Evolutionary conservation across 2,329 filamentous ascomycete species (phyloP).

Genomic region (Pseudogymnoascus sp.): DNA sequence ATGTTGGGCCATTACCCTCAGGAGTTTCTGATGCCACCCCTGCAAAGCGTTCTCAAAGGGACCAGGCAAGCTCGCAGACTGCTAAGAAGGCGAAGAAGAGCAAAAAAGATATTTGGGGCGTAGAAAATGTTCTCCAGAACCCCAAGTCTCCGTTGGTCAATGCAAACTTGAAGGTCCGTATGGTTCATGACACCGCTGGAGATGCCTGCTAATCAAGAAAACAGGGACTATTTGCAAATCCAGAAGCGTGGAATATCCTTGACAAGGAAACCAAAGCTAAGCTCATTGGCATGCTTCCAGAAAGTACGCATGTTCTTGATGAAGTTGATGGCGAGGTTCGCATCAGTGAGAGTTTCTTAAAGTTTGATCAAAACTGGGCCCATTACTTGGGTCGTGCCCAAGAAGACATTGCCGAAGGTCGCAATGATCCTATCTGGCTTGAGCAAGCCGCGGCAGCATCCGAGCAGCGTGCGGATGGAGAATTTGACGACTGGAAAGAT

Average conservation of each 20-base stretch:
- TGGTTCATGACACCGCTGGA: neutral
- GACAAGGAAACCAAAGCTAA: slow-evolving; percentile 34
- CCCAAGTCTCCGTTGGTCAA: slow-evolving; percentile 6
- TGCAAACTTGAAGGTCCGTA: neutral
- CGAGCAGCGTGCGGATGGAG: slow-evolving; percentile 41
- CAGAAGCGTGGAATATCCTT: slow-evolving; percentile 34
- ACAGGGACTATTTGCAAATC: slow-evolving; percentile 33
- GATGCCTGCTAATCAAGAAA: neutral
- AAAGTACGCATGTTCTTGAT: slow-evolving; percentile 27
- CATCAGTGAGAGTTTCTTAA: slow-evolving; percentile 29
- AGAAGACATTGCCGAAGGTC: slow-evolving; percentile 45
- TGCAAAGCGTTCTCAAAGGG: neutral
- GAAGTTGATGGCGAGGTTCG: slow-evolving; percentile 7
- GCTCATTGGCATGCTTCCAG: slow-evolving; percentile 32
- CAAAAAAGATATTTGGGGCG: slow-evolving; percentile 1
- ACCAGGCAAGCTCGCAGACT: neutral
- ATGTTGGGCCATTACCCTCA: neutral
- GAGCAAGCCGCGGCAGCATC: slow-evolving; percentile 45
- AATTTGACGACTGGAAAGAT: slow-evolving; percentile 49
- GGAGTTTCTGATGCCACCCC: neutral
- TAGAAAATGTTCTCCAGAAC: slow-evolving; percentile 9
- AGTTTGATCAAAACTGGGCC: slow-evolving; percentile 40
- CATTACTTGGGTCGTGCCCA: slow-evolving; percentile 47
- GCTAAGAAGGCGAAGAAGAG: neutral
- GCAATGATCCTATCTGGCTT: slow-evolving; percentile 49